Percentiles rank a stretch among this genome's conserved stretches.
These are phyloP conservation scores for Lipomyces orientalis DNA, from an alignment of 805 yeast genomes.

Conservation along the genomic window DNA sequence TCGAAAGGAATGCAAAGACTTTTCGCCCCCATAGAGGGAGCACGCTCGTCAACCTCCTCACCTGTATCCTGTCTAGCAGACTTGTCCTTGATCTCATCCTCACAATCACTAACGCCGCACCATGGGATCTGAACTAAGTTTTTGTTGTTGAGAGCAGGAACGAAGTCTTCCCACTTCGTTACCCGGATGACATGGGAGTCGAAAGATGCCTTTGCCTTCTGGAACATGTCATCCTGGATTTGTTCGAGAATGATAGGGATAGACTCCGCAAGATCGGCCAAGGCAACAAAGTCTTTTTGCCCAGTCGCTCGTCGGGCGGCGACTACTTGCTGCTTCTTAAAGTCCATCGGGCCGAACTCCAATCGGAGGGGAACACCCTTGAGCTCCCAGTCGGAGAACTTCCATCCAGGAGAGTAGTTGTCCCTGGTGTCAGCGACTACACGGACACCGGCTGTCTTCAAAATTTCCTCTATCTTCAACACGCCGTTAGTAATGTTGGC, in stretches of 20 bases:
- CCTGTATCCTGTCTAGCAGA: conserved; percentile 77
- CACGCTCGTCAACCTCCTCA: conserved; percentile 86
- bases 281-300: conserved; percentile 68
- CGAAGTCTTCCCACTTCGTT: conserved; percentile 88
- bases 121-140: conserved; percentile 93
- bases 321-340: conserved; percentile 75
- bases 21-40: conserved; percentile 99
- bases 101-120: conserved; percentile 96
- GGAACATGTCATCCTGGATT: conserved; percentile 76
- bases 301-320: conserved; percentile 94
- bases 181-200: conserved; percentile 85
- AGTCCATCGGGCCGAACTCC: conserved; percentile 96
- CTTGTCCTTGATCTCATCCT: conserved; percentile 93
- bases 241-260: conserved; percentile 80
- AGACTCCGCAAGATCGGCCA: conserved; percentile 66
- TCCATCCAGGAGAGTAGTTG: conserved; percentile 98
- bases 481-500: conserved; percentile 73
- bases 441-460: conserved; percentile 69
- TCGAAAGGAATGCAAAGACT: conserved; percentile 94
- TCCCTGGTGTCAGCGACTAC: conserved; percentile 87
- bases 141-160: conserved; percentile 87
- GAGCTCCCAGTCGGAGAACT: conserved; percentile 95
- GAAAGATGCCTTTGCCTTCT: conserved; percentile 78
- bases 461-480: conserved; percentile 65
- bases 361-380: conserved; percentile 93